Evolutionary conservation across 2,329 filamentous ascomycete species (phyloP).

Genomic region (Fusarium kyushuense): DNA sequence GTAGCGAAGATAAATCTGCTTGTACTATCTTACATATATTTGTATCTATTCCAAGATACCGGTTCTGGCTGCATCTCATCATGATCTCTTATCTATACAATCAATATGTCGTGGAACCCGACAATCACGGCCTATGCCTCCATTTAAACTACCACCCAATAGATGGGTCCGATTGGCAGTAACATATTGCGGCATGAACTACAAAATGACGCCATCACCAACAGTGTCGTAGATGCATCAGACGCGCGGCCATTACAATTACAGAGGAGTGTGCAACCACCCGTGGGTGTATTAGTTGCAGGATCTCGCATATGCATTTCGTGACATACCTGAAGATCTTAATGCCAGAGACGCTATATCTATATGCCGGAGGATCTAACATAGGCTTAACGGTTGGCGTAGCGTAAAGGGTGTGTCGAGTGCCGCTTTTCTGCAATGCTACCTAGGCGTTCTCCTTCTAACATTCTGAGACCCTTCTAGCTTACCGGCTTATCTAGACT

Average conservation of each 20-base stretch:
- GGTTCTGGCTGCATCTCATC: neutral
- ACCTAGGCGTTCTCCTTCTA: neutral
- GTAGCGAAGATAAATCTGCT: neutral
- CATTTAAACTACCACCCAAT: neutral
- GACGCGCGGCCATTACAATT: neutral
- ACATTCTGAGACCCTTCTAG: neutral
- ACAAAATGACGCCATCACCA: slow-evolving; percentile 10
- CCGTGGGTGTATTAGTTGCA: neutral
- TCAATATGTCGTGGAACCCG: slow-evolving; percentile 9
- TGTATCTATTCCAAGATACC: neutral
- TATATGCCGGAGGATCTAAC: neutral
- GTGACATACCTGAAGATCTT: neutral
- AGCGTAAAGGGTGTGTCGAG: neutral
- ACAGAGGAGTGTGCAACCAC: neutral
- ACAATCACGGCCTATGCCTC: neutral
- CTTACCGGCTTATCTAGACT: neutral
- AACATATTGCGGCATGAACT: neutral
- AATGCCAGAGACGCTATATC: neutral
- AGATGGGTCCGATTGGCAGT: slow-evolving; percentile 5
- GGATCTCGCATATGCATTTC: slow-evolving; percentile 22
- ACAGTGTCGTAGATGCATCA: neutral
- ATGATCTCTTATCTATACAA: neutral
- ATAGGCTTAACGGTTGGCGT: neutral
- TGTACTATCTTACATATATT: neutral
- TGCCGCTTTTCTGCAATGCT: neutral